phyloP scores from a whole-genome alignment of 495 filamentous ascomycete genomes.

The Neurospora hispaniola region DNA sequence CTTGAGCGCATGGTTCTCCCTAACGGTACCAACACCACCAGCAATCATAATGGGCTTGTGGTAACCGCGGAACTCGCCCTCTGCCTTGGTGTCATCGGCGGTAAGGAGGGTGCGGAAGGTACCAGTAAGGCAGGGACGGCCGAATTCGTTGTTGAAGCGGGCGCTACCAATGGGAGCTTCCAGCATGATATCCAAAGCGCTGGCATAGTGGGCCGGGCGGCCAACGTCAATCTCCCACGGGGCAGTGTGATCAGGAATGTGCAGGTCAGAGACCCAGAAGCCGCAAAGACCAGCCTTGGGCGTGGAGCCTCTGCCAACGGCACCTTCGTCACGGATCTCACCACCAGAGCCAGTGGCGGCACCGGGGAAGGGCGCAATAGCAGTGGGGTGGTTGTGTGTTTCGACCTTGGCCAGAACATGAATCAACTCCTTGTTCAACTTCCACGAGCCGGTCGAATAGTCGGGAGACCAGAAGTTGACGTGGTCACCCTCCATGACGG shows the following conservation, averaged over 20 bases:
- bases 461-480: conserved; percentile 79
- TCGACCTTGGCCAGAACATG: conserved; percentile 93
- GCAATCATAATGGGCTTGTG: conserved; percentile 99
- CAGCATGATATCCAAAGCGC: conserved; percentile 90
- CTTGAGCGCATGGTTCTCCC: conserved; percentile 86
- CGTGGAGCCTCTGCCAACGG: conserved; percentile 82
- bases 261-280: conserved; percentile 87
- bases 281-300: conserved; percentile 89
- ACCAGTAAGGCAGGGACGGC: conserved; percentile 78
- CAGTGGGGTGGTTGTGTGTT: conserved; percentile 96
- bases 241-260: conserved; percentile 67
- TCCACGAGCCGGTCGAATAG: conserved; percentile 77
- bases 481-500: conserved; percentile 69
- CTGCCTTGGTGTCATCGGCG: conserved; percentile 35
- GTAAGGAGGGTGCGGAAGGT: conserved; percentile 81
- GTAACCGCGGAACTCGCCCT: conserved; percentile 70
- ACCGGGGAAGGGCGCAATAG: conserved; percentile 73
- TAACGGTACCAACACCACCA: conserved; percentile 90
- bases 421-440: conserved; percentile 71
- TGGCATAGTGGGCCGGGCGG: conserved; percentile 83
- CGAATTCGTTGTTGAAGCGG: conserved; percentile 96
- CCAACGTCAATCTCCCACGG: conserved; percentile 92
- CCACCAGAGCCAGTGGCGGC: conserved; percentile 94
- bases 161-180: conserved; percentile 92
- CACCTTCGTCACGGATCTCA: conserved; percentile 89